Evolutionary conservation across 2,329 filamentous ascomycete genomes (phyloP).

Genomic region (Teratosphaeria viscida): DNA sequence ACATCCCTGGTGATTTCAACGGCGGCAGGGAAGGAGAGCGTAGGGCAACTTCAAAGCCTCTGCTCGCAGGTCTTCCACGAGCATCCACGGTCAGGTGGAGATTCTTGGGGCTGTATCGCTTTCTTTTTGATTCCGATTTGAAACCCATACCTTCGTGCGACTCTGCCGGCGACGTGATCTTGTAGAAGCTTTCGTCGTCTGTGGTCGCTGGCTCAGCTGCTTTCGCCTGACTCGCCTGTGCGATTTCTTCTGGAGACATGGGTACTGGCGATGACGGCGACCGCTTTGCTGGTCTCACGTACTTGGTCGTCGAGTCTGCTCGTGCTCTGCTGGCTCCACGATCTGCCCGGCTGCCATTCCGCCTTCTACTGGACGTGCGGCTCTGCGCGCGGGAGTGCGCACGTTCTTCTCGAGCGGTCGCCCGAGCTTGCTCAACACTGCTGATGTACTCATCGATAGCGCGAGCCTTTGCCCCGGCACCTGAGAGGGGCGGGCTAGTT

Average conservation of each 20-base stretch:
- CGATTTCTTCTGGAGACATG: conserved; percentile 79
- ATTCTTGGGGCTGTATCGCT: neutral
- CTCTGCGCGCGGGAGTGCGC: conserved; percentile 27
- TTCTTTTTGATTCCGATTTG: conserved; percentile 1
- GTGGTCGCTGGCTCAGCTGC: conserved; percentile 37
- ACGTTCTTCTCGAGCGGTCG: conserved; percentile 27
- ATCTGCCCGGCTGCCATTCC: conserved; percentile 24
- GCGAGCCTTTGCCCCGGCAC: conserved; percentile 49
- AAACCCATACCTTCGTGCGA: conserved; percentile 8
- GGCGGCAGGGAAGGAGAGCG: conserved; percentile 73
- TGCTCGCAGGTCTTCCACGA: conserved; percentile 54
- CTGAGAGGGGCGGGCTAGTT: conserved; percentile 30
- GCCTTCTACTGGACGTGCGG: conserved; percentile 36
- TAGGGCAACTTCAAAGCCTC: conserved; percentile 47
- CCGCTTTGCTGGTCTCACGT: conserved; percentile 66
- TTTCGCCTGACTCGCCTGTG: conserved; percentile 35
- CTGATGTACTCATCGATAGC: conserved; percentile 77
- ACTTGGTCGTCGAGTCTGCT: conserved; percentile 53
- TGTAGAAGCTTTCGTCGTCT: conserved; percentile 40
- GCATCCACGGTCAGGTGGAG: conserved; percentile 1
- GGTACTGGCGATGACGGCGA: conserved; percentile 87
- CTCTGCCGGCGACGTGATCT: conserved; percentile 29
- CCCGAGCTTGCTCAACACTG: conserved; percentile 62
- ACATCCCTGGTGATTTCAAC: conserved; percentile 44
- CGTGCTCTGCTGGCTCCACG: conserved; percentile 38